Conservation (phyloP, 306 rosid genomes). For the Cicer bijugum region DNA sequence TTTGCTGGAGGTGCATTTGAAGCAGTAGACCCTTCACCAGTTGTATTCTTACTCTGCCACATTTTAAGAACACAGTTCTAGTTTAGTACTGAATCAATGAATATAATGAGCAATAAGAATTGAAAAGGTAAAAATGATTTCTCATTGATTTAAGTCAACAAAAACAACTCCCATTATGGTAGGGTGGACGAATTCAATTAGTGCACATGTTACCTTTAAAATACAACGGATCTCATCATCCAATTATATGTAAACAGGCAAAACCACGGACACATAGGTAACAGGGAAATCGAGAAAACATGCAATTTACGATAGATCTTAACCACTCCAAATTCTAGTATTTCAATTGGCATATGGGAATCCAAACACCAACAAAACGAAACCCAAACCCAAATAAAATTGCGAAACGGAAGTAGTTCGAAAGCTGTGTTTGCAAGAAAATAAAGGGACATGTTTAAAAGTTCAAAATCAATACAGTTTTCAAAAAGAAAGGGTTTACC, state of each 20-base stretch:
- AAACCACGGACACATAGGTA: not conserved
- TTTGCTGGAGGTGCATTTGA: slow-evolving; percentile 54
- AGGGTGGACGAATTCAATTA: not conserved
- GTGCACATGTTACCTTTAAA: slow-evolving; percentile 21
- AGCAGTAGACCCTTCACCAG: slow-evolving; percentile 69
- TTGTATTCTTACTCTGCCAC: slow-evolving; percentile 62
- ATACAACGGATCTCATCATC: not conserved
- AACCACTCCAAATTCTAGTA: slow-evolving; percentile 9
- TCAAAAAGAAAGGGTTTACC: slow-evolving; percentile 50
- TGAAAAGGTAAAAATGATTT: not conserved
- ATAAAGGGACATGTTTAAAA: not conserved
- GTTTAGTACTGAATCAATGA: slow-evolving; percentile 36
- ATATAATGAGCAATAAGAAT: slow-evolving; percentile 1
- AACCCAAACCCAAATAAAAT: not conserved
- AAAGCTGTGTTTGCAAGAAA: slow-evolving; percentile 5
- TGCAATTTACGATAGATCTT: slow-evolving; percentile 4
- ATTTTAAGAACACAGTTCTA: slow-evolving; percentile 36
- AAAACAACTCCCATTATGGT: slow-evolving; percentile 9
- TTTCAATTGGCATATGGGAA: not conserved
- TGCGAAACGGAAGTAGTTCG: not conserved
- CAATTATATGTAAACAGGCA: not conserved
- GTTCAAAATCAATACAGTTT: not conserved
- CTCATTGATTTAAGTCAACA: slow-evolving; percentile 15
- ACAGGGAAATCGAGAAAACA: not conserved
- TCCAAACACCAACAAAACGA: slow-evolving; percentile 29